These are phyloP conservation scores for Aspergillus udagawae DNA, from an alignment of 2,329 filamentous ascomycete genomes.

Conservation along the genomic window DNA sequence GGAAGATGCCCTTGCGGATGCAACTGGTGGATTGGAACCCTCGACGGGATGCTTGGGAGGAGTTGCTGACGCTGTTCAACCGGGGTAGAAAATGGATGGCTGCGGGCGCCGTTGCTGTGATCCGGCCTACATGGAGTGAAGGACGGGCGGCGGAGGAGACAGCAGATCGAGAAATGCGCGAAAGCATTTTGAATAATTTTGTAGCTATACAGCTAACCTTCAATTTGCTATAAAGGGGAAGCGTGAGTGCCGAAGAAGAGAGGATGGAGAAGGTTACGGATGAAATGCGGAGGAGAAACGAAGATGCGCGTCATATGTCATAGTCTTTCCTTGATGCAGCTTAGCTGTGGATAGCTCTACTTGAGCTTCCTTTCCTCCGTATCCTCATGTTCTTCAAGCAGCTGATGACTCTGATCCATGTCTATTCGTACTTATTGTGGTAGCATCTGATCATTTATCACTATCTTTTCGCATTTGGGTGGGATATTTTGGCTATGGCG, in stretches of 20 bases:
- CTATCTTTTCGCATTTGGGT: neutral
- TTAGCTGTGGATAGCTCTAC: neutral
- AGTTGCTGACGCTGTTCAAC: slow-evolving; percentile 4
- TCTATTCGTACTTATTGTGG: neutral
- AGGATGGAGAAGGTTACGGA: neutral
- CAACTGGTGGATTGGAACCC: slow-evolving; percentile 35
- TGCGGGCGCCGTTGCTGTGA: slow-evolving; percentile 10
- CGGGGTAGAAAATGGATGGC: slow-evolving; percentile 12
- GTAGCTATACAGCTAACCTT: neutral
- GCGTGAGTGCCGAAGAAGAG: neutral
- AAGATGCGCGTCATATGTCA: slow-evolving; percentile 7
- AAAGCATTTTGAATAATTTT: slow-evolving; percentile 27
- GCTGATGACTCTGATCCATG: neutral
- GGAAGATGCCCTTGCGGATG: slow-evolving; percentile 52
- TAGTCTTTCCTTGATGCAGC: neutral
- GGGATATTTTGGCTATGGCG: neutral
- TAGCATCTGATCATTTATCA: neutral
- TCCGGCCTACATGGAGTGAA: slow-evolving; percentile 17
- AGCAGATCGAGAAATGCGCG: slow-evolving; percentile 41
- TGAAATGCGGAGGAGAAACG: neutral
- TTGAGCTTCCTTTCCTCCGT: neutral
- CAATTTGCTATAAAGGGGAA: neutral
- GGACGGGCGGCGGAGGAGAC: slow-evolving; percentile 21
- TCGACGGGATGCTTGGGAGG: slow-evolving; percentile 13
- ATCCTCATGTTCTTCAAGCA: neutral